Evolutionary conservation across 2,329 filamentous ascomycete genomes (phyloP), one percentile per base, ranked within the genome.

Genomic region (Blastomyces parvus): DNA sequence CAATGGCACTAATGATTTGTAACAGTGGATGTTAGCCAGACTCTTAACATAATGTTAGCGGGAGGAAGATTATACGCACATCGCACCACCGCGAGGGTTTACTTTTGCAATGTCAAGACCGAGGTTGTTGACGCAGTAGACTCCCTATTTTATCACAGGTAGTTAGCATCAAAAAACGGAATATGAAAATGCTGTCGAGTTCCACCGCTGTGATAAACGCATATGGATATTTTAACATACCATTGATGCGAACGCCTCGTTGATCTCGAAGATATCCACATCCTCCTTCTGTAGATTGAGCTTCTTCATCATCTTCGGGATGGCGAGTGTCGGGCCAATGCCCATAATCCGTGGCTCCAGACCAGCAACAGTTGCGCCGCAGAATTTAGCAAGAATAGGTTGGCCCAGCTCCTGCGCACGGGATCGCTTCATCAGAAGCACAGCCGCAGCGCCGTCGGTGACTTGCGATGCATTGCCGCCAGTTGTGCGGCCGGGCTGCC

Each of bases 401-500:
- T 96, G 92, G 59, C 89, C 89, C 19, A 97, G 86, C 71, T 84
- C 83, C 81, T 94, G 85, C 38, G 92, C 92, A 11, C 87, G 92
- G 65, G 86, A 89, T 62, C 92, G 90, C 81, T 88, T 90, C 92
- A 97, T 97, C 73, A 97, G 82, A 48, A 97, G 84, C 27, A 97
- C 89, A 36, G 91, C 92, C 40, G 92, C 92, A 36, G 92, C 92
- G 67, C 92, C 92, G 76, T 97, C 90, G 14, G 89, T 92, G 73
- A 97, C 91, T 78, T 97, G 92, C 65, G 86, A 90, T 42, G 92
- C 92, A 76, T 97, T 97, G 67, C 92, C 92, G 62, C 90, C 92
- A 78, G 96, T 92, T 76, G 96, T 96, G 68, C 83, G 86, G 60
- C 91, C 92, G 71, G 91, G 88, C 76, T 69, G 64, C 75, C 75